These are phyloP conservation scores for Gamsiella multidivaricata DNA, from an alignment of 192 early-diverging fungal species.

Conservation along the genomic window DNA sequence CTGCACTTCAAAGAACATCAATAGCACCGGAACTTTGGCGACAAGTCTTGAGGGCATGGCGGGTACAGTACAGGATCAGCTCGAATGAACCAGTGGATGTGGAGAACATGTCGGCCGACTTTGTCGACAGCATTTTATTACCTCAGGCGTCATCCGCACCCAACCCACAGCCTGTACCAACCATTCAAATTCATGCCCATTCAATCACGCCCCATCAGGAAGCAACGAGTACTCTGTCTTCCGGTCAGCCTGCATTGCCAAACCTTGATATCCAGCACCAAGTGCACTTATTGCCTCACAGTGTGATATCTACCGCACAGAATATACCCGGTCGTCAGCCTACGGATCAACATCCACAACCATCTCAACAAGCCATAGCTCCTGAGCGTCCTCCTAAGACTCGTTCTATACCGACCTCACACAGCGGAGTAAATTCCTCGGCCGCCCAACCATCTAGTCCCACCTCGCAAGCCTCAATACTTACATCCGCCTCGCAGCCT, in stretches of 20 bases:
- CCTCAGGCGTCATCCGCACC: not conserved
- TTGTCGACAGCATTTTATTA: conserved; percentile 16
- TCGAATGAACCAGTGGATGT: conserved; percentile 1
- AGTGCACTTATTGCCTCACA: not conserved
- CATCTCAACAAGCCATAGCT: not conserved
- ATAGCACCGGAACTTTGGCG: conserved; percentile 28
- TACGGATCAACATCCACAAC: not conserved
- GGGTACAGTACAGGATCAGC: not conserved
- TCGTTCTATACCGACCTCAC: not conserved
- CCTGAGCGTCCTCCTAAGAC: not conserved
- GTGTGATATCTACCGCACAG: not conserved
- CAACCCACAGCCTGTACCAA: not conserved
- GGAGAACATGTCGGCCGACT: conserved; percentile 27
- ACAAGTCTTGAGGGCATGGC: conserved; percentile 24
- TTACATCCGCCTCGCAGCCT: not conserved
- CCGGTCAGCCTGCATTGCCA: not conserved
- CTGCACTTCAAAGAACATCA: conserved; percentile 20
- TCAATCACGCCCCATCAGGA: not conserved
- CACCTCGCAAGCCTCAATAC: not conserved
- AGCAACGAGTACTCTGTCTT: not conserved
- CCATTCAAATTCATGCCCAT: not conserved
- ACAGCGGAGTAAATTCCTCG: conserved; percentile 7
- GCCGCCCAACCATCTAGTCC: not conserved
- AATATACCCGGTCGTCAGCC: not conserved
- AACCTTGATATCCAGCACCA: not conserved